phyloP scores from a whole-genome alignment of 1,284 basidiomycete species.

The Tausonia pullulans region DNA sequence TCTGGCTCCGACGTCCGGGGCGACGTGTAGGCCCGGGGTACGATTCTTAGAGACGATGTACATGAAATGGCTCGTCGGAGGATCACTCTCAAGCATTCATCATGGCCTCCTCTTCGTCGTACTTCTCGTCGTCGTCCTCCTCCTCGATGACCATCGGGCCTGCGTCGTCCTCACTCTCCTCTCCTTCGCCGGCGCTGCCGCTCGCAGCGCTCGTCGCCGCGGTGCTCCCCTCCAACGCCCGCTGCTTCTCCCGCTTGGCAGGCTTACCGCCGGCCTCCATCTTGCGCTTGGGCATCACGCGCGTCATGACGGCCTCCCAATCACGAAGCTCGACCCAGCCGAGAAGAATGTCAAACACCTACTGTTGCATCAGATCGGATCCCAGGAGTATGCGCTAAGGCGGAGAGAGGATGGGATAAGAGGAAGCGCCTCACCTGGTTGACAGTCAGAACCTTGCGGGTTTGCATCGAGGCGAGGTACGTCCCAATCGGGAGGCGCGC shows the following conservation, averaged over 20 bases:
- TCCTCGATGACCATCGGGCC: slow-evolving; percentile 27
- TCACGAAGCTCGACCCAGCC: slow-evolving; percentile 72
- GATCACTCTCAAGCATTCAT: not conserved
- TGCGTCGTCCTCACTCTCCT: slow-evolving; percentile 21
- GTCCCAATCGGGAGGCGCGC: slow-evolving; percentile 87
- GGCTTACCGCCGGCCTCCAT: slow-evolving; percentile 25
- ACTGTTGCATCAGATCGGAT: not conserved
- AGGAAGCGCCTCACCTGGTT: slow-evolving; percentile 53
- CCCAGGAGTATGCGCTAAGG: not conserved
- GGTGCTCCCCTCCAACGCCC: slow-evolving; percentile 21
- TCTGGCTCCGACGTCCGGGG: too few relatives aligned
- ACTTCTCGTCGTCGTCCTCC: slow-evolving; percentile 28
- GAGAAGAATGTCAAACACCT: slow-evolving; percentile 79
- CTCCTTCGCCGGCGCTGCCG: slow-evolving; percentile 20
- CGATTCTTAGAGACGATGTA: too few relatives aligned
- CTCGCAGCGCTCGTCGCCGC: slow-evolving; percentile 20
- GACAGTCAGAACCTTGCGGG: slow-evolving; percentile 91
- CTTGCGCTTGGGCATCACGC: slow-evolving; percentile 81
- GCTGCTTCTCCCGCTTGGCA: slow-evolving; percentile 29
- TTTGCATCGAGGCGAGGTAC: slow-evolving; percentile 67
- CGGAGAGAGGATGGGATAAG: not conserved
- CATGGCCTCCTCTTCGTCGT: slow-evolving; percentile 25
- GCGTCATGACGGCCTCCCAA: slow-evolving; percentile 73
- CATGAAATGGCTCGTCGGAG: not conserved
- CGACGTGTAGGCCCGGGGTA: too few relatives aligned